phyloP scores from a whole-genome alignment of 306 rosid species.

The Malus fusca region DNA sequence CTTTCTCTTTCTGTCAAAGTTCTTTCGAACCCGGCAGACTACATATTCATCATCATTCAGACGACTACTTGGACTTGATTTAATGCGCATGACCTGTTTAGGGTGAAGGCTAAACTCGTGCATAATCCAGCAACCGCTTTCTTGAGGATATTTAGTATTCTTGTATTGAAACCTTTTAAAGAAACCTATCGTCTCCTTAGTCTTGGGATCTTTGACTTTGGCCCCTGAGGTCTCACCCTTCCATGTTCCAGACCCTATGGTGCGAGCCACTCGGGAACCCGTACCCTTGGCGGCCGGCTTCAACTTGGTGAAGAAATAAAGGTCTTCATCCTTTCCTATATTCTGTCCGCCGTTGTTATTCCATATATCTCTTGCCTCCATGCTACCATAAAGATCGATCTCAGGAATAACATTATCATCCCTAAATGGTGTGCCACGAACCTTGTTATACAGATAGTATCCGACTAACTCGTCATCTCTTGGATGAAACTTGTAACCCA shows the following conservation, averaged over 20 bases:
- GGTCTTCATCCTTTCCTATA: background rate
- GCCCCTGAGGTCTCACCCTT: background rate
- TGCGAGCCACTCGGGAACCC: background rate
- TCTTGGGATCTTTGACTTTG: background rate
- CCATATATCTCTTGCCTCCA: background rate
- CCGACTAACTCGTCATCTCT: background rate
- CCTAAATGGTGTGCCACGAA: background rate
- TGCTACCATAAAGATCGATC: background rate
- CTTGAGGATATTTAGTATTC: background rate
- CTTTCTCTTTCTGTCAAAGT: background rate
- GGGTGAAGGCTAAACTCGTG: background rate
- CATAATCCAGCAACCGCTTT: background rate
- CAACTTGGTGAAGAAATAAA: background rate
- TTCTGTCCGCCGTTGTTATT: background rate
- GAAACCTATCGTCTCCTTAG: background rate
- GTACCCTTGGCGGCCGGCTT: background rate
- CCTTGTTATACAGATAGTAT: background rate
- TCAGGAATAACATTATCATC: background rate
- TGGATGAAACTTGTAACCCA: background rate
- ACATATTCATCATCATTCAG: background rate
- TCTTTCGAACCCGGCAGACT: background rate
- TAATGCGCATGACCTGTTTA: background rate
- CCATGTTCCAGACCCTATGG: background rate
- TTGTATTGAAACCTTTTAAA: background rate
- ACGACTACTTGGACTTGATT: background rate